Percentiles rank a stretch among this genome's conserved stretches.
These are phyloP conservation scores for Penicillium oxalicum DNA, from an alignment of 2,329 filamentous ascomycete genomes.

Conservation along the genomic window DNA sequence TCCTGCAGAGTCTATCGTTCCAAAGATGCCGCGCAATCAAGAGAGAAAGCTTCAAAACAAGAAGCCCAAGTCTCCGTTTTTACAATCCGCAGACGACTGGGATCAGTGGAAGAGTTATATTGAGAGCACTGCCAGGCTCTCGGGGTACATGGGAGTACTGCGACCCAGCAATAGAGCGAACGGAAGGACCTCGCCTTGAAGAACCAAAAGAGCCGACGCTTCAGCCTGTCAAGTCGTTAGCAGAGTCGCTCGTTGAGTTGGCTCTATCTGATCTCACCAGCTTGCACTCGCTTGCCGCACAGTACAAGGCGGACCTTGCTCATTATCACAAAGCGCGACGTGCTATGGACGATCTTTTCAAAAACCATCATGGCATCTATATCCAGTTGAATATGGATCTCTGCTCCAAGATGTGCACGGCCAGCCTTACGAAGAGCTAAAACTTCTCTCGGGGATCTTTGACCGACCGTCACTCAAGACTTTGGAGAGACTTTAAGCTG, in stretches of 20 bases:
- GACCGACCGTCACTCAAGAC: background rate
- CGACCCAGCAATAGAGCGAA: background rate
- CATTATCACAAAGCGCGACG: background rate
- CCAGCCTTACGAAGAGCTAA: background rate
- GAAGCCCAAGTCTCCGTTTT: background rate
- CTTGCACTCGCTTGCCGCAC: background rate
- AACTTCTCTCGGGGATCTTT: background rate
- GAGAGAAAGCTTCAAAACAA: background rate
- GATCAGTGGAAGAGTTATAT: background rate
- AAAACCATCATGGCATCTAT: background rate
- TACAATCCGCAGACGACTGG: background rate
- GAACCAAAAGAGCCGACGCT: background rate
- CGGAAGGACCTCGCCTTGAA: background rate
- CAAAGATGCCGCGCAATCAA: background rate
- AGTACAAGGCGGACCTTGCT: background rate
- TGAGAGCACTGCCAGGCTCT: background rate
- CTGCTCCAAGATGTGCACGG: background rate
- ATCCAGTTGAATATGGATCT: background rate
- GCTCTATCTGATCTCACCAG: background rate
- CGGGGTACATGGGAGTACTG: background rate
- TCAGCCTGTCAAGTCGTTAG: background rate
- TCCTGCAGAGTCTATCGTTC: too few relatives aligned
- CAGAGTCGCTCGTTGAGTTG: background rate
- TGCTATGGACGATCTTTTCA: background rate
- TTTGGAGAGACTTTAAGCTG: background rate